Conservation (phyloP, 1,284 basidiomycete species). For the Malassezia brasiliensis region DNA sequence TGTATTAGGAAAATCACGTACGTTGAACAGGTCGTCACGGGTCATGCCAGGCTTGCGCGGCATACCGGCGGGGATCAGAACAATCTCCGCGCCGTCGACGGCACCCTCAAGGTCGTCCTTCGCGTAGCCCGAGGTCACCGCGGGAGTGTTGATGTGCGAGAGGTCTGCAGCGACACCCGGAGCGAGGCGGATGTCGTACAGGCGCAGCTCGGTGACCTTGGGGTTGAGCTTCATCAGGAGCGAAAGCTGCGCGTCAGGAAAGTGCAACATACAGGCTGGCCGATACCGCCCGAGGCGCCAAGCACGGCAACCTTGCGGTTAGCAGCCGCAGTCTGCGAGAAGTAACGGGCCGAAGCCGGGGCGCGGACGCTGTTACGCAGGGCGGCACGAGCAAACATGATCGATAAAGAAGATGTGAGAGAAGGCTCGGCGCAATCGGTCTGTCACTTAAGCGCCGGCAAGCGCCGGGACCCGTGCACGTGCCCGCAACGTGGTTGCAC, state of each 20-base stretch:
- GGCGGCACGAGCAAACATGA: slow-evolving; percentile 34
- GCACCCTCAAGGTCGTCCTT: slow-evolving; percentile 67
- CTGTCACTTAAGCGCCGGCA: background rate
- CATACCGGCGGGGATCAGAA: slow-evolving; percentile 87
- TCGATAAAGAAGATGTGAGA: background rate
- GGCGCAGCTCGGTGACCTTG: slow-evolving; percentile 60
- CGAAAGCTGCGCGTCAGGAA: slow-evolving; percentile 53
- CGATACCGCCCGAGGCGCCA: slow-evolving; percentile 73
- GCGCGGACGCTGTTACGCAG: slow-evolving; percentile 24
- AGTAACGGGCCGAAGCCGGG: slow-evolving; percentile 53
- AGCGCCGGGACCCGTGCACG: slow-evolving; percentile 4
- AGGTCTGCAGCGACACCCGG: slow-evolving; percentile 52
- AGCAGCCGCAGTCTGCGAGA: slow-evolving; percentile 66
- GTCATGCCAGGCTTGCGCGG: slow-evolving; percentile 60
- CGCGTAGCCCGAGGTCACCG: slow-evolving; percentile 72
- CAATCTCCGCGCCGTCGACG: slow-evolving; percentile 72
- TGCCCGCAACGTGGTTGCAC: background rate
- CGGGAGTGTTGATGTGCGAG: slow-evolving; percentile 75
- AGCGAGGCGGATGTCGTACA: slow-evolving; percentile 45
- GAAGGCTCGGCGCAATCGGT: no score
- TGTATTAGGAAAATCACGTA: slow-evolving; percentile 52
- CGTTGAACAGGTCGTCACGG: slow-evolving; percentile 98
- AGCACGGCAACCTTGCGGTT: slow-evolving; percentile 77
- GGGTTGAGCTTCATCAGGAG: slow-evolving; percentile 78
- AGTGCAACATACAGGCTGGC: slow-evolving; percentile 54